Evolutionary conservation across 2,329 filamentous ascomycete species (phyloP).

Genomic region (Aspergillus sp.): DNA sequence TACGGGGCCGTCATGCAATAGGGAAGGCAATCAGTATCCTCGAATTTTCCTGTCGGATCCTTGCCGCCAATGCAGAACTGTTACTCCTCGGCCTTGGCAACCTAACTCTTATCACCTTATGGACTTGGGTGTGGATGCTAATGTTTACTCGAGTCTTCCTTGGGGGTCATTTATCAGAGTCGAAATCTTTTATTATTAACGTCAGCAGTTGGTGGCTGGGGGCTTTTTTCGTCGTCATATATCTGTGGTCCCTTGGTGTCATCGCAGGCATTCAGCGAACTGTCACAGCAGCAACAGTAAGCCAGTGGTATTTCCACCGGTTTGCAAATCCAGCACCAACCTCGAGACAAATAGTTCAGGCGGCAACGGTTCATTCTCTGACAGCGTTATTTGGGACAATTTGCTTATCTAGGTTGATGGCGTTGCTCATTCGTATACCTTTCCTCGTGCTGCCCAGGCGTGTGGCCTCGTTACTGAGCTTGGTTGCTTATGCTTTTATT

Average conservation of each 20-base stretch:
- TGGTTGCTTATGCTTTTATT: constrained; percentile 75
- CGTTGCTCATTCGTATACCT: constrained; percentile 78
- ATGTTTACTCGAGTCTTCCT: constrained; percentile 97
- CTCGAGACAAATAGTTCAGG: constrained; percentile 76
- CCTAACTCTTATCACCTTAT: constrained; percentile 72
- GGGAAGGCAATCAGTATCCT: constrained; percentile 82
- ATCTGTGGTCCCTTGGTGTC: constrained; percentile 89
- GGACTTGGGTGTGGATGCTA: constrained; percentile 94
- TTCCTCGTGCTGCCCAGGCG: constrained; percentile 79
- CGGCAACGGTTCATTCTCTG: constrained; percentile 76
- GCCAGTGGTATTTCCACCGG: constrained; percentile 98
- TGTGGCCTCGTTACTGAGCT: constrained; percentile 66
- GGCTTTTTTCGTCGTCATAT: constrained; percentile 88
- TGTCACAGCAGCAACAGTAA: constrained; percentile 91
- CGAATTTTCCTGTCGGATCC: constrained; percentile 86
- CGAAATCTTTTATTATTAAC: constrained; percentile 74
- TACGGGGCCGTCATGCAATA: constrained; percentile 76
- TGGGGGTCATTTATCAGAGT: constrained; percentile 72
- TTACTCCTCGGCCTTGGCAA: constrained; percentile 79
- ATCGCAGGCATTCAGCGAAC: constrained; percentile 85
- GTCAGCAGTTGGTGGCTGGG: constrained; percentile 92
- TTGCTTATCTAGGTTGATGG: constrained; percentile 79
- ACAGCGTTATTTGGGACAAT: constrained; percentile 91
- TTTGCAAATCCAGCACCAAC: constrained; percentile 75
- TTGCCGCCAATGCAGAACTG: constrained; percentile 80